A percentile compares a stretch with the other conserved stretches of the same genome.
These are phyloP conservation scores for Serendipita sp. DNA, from an alignment of 768 basidiomycete species.

Conservation along the genomic window DNA sequence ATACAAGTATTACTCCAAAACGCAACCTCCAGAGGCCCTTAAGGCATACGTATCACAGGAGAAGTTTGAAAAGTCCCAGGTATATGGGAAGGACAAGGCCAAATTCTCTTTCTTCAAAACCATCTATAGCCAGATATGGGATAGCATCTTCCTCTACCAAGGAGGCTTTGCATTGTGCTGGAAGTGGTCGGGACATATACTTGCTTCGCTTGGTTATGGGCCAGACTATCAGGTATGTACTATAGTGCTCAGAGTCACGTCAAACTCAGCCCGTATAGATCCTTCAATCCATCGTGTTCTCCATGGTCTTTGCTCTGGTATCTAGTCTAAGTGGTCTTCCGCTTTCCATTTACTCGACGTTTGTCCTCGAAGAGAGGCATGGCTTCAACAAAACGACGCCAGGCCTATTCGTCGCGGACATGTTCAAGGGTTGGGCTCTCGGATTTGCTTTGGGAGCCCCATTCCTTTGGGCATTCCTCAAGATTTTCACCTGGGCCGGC, in stretches of 20 bases:
- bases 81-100: conserved; percentile 83
- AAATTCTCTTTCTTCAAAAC: conserved; percentile 60
- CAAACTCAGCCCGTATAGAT: conserved; percentile 33
- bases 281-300: conserved; percentile 64
- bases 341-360: conserved; percentile 69
- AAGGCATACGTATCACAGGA: conserved; percentile 48
- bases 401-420: conserved; percentile 54
- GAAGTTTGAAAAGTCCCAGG: conserved; percentile 77
- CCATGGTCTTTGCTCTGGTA: conserved; percentile 44
- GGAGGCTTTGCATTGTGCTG: conserved; percentile 77
- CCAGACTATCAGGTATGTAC: conserved; percentile 51
- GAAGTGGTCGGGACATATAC: conserved; percentile 37
- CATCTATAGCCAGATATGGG: conserved; percentile 54
- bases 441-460: conserved; percentile 62
- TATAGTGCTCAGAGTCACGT: background rate
- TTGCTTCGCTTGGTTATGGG: conserved; percentile 43
- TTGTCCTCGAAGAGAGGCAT: conserved; percentile 85
- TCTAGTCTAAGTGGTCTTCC: conserved; percentile 60
- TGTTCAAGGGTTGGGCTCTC: conserved; percentile 63
- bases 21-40: conserved; percentile 51
- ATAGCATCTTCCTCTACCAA: conserved; percentile 51
- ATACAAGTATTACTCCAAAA: conserved; percentile 68
- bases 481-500: conserved; percentile 85
- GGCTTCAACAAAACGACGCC: conserved; percentile 94
- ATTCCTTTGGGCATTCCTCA: conserved; percentile 73